Base-by-base conservation (phyloP, 257 asterid species). In the Rauvolfia tetraphylla region DNA sequence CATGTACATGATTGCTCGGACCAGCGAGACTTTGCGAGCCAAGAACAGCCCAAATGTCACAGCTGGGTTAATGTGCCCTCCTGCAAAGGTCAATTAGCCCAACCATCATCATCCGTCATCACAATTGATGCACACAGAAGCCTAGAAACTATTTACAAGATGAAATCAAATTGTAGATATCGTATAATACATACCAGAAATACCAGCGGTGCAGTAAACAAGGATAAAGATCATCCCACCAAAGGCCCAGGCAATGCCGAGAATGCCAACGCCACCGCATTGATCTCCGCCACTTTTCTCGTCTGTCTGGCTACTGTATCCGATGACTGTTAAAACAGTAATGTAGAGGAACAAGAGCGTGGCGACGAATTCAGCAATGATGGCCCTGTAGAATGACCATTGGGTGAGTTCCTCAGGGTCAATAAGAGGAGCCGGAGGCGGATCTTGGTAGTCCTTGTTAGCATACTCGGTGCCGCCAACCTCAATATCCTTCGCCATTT, bases 201-300 rank as follows among this genome's bases (percentile, higher is more conserved):
- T 87, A 57, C 96, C 94, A 31, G 96, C 96, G 29, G 96, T 91
- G 86, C 96, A 91, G 85, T 91, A 91, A 72, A 91, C 96, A 59
- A 91, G 92, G 71, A 91, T 75, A 31, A 90, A 91, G 77, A 91
- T 91, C 96, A 91, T 91, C 80, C 96, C 96, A 11, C 96, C 96
- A 23, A 91, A 91, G 1, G 96, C 96, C 96, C 96, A 91, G 3
- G 96, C 96, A 15, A 91, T 91, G 74, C 96, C 96, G 2, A 89
- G 90, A 77, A 91, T 89, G 31, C 96, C 96, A 38, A 88, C 96
- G 59, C 96, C 96, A 61, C 95, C 95, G 71, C 96, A 91, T 57
- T 82, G 9, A 25, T 75, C 83, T 0, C 84, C 87, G 48, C 46
- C 49, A 57, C 53, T 75, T 1, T 83, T 83, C 67, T 75, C 27